A percentile compares a stretch with the other conserved stretches of the same genome.
phyloP scores from a whole-genome alignment of 495 filamentous ascomycete genomes.

The Penicillium antarcticum region DNA sequence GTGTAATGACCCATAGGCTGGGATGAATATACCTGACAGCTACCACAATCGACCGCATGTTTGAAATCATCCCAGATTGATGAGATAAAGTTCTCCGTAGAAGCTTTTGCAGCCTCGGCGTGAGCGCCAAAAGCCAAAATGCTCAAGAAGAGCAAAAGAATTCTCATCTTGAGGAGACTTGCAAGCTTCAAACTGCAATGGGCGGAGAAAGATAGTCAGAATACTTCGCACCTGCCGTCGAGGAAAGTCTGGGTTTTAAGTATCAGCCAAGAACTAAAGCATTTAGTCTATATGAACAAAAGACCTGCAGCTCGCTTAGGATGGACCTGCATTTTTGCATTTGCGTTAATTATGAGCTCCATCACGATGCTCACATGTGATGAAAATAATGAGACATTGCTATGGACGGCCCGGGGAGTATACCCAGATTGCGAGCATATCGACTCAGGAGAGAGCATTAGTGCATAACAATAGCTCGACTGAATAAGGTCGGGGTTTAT shows the following conservation, averaged over 20 bases:
- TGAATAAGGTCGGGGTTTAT: constrained; percentile 4
- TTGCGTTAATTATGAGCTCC: too few relatives aligned
- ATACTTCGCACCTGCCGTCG: neutral
- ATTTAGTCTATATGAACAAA: constrained; percentile 4
- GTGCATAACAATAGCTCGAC: neutral
- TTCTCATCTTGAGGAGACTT: constrained; percentile 5
- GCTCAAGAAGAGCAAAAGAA: constrained; percentile 1
- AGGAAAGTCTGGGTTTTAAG: constrained; percentile 3
- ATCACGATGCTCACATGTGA: too few relatives aligned
- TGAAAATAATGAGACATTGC: too few relatives aligned
- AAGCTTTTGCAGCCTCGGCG: constrained; percentile 2
- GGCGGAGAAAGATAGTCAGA: neutral
- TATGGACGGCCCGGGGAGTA: too few relatives aligned
- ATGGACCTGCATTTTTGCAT: too few relatives aligned
- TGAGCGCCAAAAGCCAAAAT: constrained; percentile 2
- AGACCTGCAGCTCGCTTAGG: neutral
- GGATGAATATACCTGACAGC: constrained; percentile 15
- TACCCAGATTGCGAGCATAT: too few relatives aligned
- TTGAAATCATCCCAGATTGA: constrained; percentile 22
- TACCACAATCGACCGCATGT: constrained; percentile 18
- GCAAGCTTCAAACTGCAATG: neutral
- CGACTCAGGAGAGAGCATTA: too few relatives aligned
- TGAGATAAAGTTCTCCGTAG: constrained; percentile 7
- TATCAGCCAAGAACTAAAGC: neutral
- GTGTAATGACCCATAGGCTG: neutral